Conservation (phyloP, 805 yeast species). For the Yamadazyma takamatsuzukensis region DNA sequence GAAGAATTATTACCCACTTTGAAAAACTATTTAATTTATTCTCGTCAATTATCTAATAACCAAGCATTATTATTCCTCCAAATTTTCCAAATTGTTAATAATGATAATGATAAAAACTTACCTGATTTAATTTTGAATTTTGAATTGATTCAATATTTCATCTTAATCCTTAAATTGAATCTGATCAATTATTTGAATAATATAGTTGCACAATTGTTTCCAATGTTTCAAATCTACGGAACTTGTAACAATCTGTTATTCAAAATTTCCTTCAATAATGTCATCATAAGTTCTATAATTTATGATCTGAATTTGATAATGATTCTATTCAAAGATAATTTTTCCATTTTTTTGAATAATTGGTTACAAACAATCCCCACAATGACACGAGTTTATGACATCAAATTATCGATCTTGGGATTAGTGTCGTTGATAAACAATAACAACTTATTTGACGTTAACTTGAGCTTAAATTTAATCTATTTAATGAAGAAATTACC, state of each 20-base stretch:
- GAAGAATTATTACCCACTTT: conserved; percentile 76
- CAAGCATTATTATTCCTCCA: conserved; percentile 35
- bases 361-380: conserved; percentile 63
- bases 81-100: conserved; percentile 44
- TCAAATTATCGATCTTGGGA: conserved; percentile 72
- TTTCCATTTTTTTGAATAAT: conserved; percentile 47
- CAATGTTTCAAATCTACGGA: conserved; percentile 9
- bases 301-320: conserved; percentile 53
- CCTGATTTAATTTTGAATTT: conserved; percentile 58
- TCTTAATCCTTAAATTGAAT: conserved; percentile 49
- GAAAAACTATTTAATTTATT: conserved; percentile 63
- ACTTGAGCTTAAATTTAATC: conserved; percentile 10
- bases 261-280: conserved; percentile 53
- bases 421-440: conserved; percentile 44
- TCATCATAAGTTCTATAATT: conserved; percentile 59
- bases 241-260: conserved; percentile 36
- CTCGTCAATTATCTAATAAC: conserved; percentile 25
- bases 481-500: conserved; percentile 57
- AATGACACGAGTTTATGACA: conserved; percentile 71
- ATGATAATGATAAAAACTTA: conserved; percentile 48
- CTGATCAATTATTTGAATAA: conserved; percentile 6
- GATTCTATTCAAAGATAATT: conserved; percentile 42
- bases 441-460: conserved; percentile 14
- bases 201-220: conserved; percentile 4
- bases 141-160: conserved; percentile 61